These are phyloP conservation scores for Fraxinus platypoda DNA, from an alignment of 305 asterid species.

Conservation along the genomic window DNA sequence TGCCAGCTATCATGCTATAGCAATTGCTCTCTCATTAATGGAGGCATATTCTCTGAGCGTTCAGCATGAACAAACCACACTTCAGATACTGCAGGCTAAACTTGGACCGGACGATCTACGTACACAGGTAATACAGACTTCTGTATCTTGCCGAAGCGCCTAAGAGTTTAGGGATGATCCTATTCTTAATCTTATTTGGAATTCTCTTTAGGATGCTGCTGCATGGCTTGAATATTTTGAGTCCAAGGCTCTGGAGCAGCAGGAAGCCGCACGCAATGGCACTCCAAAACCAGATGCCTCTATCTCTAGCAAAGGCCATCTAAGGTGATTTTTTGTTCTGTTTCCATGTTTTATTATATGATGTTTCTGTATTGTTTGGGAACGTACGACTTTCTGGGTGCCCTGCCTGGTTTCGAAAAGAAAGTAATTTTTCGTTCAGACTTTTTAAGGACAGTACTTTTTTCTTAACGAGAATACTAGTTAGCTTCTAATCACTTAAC, in stretches of 20 bases:
- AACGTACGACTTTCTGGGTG: neutral
- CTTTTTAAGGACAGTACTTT: neutral
- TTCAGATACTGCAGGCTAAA: constrained; percentile 82
- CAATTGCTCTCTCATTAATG: constrained; percentile 89
- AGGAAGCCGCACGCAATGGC: constrained; percentile 93
- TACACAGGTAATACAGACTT: constrained; percentile 58
- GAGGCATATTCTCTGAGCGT: constrained; percentile 89
- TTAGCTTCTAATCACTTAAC: neutral
- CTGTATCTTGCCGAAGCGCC: constrained; percentile 20
- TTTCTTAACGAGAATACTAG: neutral
- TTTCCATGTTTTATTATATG: neutral
- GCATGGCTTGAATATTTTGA: constrained; percentile 98
- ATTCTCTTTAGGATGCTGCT: constrained; percentile 73
- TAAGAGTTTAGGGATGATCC: constrained; percentile 17
- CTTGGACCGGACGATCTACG: constrained; percentile 88
- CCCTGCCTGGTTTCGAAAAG: neutral
- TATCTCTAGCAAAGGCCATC: constrained; percentile 92
- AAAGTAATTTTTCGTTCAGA: neutral
- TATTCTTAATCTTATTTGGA: constrained; percentile 29
- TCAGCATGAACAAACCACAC: constrained; percentile 91
- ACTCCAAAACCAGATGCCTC: constrained; percentile 95
- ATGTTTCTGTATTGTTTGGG: constrained; percentile 15
- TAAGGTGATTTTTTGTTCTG: constrained; percentile 43
- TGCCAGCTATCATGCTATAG: constrained; percentile 90
- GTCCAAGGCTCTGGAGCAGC: constrained; percentile 95